Conservation (phyloP, 2,329 filamentous ascomycete species). For the Beauveria scarabaeidicola region DNA sequence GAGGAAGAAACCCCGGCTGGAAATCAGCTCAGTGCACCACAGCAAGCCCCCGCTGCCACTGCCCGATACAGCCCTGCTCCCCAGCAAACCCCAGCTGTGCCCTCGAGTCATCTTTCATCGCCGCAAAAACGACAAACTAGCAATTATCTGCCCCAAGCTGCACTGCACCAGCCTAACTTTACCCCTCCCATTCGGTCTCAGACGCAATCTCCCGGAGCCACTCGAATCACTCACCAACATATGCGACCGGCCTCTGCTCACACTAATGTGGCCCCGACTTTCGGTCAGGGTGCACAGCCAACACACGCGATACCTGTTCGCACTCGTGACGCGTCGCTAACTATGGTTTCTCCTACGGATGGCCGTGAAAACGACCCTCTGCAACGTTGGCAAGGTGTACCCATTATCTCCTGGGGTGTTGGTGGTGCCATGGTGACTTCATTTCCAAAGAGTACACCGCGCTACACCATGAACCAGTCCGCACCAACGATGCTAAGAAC, state of each 20-base stretch:
- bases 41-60: conserved; percentile 19
- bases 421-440: conserved; percentile 74
- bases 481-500: conserved; percentile 72
- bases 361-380: conserved; percentile 66
- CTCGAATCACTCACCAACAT: conserved; percentile 29
- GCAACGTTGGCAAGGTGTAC: conserved; percentile 83
- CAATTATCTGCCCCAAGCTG: conserved; percentile 40
- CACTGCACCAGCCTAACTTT: conserved; percentile 31
- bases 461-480: conserved; percentile 68
- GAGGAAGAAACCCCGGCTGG: conserved; percentile 37
- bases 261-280: conserved; percentile 30
- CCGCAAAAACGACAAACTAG: conserved; percentile 46
- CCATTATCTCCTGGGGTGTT: conserved; percentile 80
- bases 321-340: conserved; percentile 42
- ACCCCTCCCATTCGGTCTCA: conserved; percentile 49
- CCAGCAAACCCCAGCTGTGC: conserved; percentile 14
- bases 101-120: conserved; percentile 38
- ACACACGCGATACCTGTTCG: conserved; percentile 1
- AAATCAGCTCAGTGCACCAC: conserved; percentile 18
- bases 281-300: conserved; percentile 18
- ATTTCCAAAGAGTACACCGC: conserved; percentile 81
- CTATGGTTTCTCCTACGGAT: conserved; percentile 52
- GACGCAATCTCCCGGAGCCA: conserved; percentile 51
- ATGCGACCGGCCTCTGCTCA: conserved; percentile 47
- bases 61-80: conserved; percentile 32